Evolutionary conservation across 2,329 filamentous ascomycete genomes (phyloP).

Genomic region (Corinectria fuckeliana): DNA sequence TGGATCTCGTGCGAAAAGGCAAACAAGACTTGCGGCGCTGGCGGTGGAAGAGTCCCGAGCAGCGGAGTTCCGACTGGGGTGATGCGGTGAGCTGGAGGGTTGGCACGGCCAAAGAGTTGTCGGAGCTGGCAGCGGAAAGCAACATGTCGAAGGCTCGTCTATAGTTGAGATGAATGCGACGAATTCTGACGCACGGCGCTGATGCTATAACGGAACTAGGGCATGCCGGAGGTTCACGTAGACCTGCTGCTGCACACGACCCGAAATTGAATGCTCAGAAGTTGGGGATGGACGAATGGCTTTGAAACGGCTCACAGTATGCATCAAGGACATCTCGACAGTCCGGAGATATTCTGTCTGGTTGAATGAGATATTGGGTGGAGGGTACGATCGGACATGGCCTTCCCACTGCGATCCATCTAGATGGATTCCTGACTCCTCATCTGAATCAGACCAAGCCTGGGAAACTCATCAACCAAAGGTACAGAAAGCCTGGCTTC

Average conservation of each 20-base stretch:
- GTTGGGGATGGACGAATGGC: too few species aligned
- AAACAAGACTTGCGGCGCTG: conserved; percentile 11
- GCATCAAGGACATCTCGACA: conserved; percentile 28
- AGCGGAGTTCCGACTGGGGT: conserved; percentile 4
- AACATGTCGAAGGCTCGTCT: conserved; percentile 15
- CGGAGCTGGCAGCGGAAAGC: conserved; percentile 10
- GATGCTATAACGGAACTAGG: conserved; percentile 33
- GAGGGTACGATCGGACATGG: background rate
- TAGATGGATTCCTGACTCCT: background rate
- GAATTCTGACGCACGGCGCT: conserved; percentile 32
- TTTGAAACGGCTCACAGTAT: conserved; percentile 25
- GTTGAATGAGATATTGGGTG: conserved; percentile 15
- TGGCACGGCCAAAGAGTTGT: conserved; percentile 10
- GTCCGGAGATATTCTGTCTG: background rate
- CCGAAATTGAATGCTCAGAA: conserved; percentile 24
- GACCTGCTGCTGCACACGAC: conserved; percentile 33
- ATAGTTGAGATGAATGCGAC: background rate
- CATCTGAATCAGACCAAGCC: background rate
- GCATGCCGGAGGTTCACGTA: conserved; percentile 34
- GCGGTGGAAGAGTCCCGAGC: conserved; percentile 4
- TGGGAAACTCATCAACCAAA: conserved; percentile 24
- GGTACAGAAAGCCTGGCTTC: conserved; percentile 24
- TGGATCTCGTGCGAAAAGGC: conserved; percentile 2
- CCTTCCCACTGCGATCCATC: background rate
- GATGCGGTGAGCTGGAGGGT: conserved; percentile 16